A percentile compares a stretch with the other conserved stretches of the same genome.
phyloP scores from a whole-genome alignment of 345 rosid species.

The Sonneratia caseolaris region DNA sequence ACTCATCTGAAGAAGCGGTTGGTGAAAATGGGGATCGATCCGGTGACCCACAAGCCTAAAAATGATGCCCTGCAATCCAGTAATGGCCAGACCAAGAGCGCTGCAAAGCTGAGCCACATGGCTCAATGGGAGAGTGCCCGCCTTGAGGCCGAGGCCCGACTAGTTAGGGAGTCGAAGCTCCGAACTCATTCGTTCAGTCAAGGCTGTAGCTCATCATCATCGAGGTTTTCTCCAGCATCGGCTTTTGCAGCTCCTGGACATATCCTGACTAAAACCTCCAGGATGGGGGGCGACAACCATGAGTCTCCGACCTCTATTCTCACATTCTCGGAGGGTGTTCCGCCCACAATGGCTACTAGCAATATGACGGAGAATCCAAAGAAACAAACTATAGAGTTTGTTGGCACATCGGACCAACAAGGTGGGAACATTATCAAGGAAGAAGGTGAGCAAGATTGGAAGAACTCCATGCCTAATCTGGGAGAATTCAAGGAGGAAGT shows the following conservation, averaged over 20 bases:
- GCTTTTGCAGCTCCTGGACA: background rate
- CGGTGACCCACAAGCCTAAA: conserved; percentile 33
- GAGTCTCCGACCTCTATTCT: conserved; percentile 89
- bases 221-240: background rate
- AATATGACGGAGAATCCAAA: conserved; percentile 20
- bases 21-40: conserved; percentile 26
- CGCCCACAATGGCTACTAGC: conserved; percentile 14
- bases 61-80: too few relatives aligned
- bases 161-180: conserved; percentile 74
- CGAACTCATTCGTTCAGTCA: conserved; percentile 44
- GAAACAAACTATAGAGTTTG: conserved; percentile 42
- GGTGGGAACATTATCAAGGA: conserved; percentile 30
- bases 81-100: too few relatives aligned
- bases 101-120: conserved; percentile 53
- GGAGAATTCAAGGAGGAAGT: conserved; percentile 22
- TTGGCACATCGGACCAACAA: conserved; percentile 42
- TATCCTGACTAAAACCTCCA: conserved; percentile 9
- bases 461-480: conserved; percentile 18
- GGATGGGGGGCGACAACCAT: conserved; percentile 34
- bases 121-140: conserved; percentile 97
- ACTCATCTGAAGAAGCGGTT: conserved; percentile 41
- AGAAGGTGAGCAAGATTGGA: conserved; percentile 51
- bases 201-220: conserved; percentile 4
- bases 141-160: conserved; percentile 80
- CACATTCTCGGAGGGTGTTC: conserved; percentile 54